phyloP scores from a whole-genome alignment of 257 asterid species.

The Rubia yunnanensis region DNA sequence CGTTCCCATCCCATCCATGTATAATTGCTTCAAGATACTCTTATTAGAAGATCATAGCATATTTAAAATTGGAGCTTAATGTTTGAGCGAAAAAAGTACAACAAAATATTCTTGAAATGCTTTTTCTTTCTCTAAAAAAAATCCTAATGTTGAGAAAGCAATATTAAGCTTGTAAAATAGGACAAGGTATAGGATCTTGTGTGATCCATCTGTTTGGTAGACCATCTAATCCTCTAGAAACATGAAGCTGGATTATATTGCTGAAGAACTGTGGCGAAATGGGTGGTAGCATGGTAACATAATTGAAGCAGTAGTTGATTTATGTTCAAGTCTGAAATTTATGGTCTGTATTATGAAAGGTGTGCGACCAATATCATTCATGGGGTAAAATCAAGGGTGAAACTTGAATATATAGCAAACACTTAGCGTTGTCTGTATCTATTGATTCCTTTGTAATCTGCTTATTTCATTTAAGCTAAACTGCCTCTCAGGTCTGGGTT shows the following conservation, averaged over 20 bases:
- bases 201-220: not conserved
- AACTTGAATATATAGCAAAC: not conserved
- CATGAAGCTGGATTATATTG: not conserved
- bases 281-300: not conserved
- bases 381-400: not conserved
- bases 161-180: not conserved
- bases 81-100: not conserved
- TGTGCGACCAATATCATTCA: not conserved
- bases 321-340: not conserved
- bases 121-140: not conserved
- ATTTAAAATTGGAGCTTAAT: not conserved
- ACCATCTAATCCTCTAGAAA: not conserved
- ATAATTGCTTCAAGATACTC: not conserved
- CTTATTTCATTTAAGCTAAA: constrained; percentile 2
- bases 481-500: constrained; percentile 74
- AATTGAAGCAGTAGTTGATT: constrained; percentile 2
- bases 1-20: too few relatives aligned
- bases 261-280: not conserved
- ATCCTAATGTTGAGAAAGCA: not conserved
- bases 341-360: not conserved
- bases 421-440: not conserved
- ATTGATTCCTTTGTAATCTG: not conserved
- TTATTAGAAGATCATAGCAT: not conserved
- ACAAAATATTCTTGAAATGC: not conserved
- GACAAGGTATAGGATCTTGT: not conserved